A percentile compares a stretch with the other conserved stretches of the same genome.
These are phyloP conservation scores for Quercus lobata DNA, from an alignment of 331 rosid genomes.

Conservation along the genomic window DNA sequence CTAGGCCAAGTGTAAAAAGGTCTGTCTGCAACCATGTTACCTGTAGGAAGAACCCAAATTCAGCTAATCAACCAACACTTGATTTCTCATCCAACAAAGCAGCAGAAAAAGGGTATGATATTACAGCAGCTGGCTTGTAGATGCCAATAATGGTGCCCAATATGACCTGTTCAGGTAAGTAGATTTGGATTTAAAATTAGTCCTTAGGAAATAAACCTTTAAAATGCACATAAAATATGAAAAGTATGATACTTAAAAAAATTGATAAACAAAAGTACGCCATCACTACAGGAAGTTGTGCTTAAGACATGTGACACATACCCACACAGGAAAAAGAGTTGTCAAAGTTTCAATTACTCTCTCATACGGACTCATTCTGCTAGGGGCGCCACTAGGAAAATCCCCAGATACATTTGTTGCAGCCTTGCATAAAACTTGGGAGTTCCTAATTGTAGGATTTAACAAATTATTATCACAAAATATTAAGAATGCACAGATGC, in stretches of 20 bases:
- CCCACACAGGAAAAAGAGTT: constrained; percentile 94
- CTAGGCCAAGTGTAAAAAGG: constrained; percentile 79
- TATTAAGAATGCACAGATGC: constrained; percentile 6
- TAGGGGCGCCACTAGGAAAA: constrained; percentile 36
- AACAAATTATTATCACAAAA: background rate
- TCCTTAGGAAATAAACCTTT: constrained; percentile 12
- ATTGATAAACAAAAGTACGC: background rate
- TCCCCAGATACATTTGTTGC: constrained; percentile 59
- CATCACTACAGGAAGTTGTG: background rate
- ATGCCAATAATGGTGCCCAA: constrained; percentile 81
- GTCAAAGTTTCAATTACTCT: constrained; percentile 74
- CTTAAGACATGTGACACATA: constrained; percentile 23
- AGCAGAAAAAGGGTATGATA: constrained; percentile 19
- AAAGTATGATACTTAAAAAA: background rate
- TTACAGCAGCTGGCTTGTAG: constrained; percentile 92
- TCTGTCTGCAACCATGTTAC: constrained; percentile 93
- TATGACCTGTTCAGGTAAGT: constrained; percentile 58
- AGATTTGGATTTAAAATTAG: constrained; percentile 20
- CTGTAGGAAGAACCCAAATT: constrained; percentile 38
- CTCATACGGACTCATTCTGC: constrained; percentile 56
- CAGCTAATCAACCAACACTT: constrained; percentile 23
- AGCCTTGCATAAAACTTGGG: constrained; percentile 58
- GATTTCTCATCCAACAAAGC: constrained; percentile 20
- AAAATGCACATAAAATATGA: constrained; percentile 7
- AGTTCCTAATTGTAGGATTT: constrained; percentile 35